phyloP scores from a whole-genome alignment of 2,329 filamentous ascomycete genomes.

The Botrytis byssoidea region DNA sequence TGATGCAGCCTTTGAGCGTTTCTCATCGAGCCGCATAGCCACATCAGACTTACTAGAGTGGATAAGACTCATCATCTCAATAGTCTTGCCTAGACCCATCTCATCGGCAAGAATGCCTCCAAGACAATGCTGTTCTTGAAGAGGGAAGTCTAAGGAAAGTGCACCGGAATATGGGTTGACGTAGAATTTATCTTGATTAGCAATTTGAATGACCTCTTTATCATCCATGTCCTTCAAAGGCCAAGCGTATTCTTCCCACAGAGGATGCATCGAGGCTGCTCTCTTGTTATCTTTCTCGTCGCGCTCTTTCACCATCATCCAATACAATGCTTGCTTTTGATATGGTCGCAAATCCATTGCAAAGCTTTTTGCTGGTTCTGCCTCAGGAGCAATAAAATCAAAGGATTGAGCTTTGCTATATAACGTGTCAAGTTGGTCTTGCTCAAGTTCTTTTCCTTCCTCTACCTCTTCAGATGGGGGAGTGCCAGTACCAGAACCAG shows the following conservation, averaged over 20 bases:
- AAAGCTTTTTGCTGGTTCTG: constrained; percentile 80
- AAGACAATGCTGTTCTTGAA: constrained; percentile 90
- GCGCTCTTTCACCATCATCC: constrained; percentile 95
- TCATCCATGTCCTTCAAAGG: constrained; percentile 85
- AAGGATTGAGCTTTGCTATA: constrained; percentile 97
- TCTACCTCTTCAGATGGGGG: constrained; percentile 61
- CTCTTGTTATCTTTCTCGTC: constrained; percentile 65
- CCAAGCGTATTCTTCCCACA: constrained; percentile 97
- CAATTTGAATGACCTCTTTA: constrained; percentile 64
- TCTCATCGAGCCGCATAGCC: constrained; percentile 42
- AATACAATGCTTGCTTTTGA: constrained; percentile 90
- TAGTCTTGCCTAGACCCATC: constrained; percentile 98
- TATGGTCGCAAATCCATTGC: constrained; percentile 82
- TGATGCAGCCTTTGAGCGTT: constrained; percentile 37
- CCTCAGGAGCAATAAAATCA: constrained; percentile 86
- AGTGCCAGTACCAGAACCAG: constrained; percentile 42
- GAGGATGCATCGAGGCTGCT: constrained; percentile 85
- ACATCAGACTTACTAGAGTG: constrained; percentile 73
- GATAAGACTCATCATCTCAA: constrained; percentile 94
- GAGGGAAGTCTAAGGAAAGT: constrained; percentile 84
- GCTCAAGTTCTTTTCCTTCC: constrained; percentile 87
- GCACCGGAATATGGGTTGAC: constrained; percentile 97
- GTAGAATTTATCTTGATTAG: constrained; percentile 75
- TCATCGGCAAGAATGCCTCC: constrained; percentile 93
- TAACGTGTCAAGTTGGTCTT: constrained; percentile 89